Percentiles rank a stretch among this genome's conserved stretches.
Evolutionary conservation across 169 alveolate genomes (phyloP).

Genomic region (Perkinsus olseni): DNA sequence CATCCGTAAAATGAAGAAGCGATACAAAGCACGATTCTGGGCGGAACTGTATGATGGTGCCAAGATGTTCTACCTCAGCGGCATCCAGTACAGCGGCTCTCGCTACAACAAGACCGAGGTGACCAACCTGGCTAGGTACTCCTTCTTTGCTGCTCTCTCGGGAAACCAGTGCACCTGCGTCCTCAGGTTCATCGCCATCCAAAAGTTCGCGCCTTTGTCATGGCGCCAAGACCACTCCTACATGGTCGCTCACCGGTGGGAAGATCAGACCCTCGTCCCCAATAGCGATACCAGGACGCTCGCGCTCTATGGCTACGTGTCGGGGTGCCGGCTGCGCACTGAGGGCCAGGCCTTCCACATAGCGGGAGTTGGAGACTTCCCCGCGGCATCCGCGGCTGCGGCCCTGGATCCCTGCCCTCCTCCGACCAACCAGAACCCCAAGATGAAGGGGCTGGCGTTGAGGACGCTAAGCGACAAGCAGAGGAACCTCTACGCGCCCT

Average conservation of each 20-base stretch:
- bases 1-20: constrained; percentile 81
- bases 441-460: constrained; percentile 36
- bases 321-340: constrained; percentile 76
- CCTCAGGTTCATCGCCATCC: constrained; percentile 81
- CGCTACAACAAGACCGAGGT: constrained; percentile 83
- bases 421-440: constrained; percentile 45
- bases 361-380: constrained; percentile 84
- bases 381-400: constrained; percentile 47
- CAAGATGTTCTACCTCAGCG: constrained; percentile 90
- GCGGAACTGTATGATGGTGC: constrained; percentile 97
- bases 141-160: not conserved
- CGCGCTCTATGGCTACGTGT: constrained; percentile 88
- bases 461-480: constrained; percentile 89
- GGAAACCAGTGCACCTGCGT: constrained; percentile 61
- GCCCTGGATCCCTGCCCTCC: constrained; percentile 71
- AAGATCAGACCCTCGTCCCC: constrained; percentile 39
- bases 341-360: constrained; percentile 64
- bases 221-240: constrained; percentile 96
- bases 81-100: constrained; percentile 74
- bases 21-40: constrained; percentile 63
- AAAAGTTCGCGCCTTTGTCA: constrained; percentile 72
- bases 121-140: not conserved
- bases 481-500: constrained; percentile 93
- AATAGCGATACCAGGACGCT: constrained; percentile 17
- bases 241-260: constrained; percentile 85